A percentile compares a stretch with the other conserved stretches of the same genome.
Conservation (phyloP, 352 stramenopile species). For the Globisporangium alternatum region DNA sequence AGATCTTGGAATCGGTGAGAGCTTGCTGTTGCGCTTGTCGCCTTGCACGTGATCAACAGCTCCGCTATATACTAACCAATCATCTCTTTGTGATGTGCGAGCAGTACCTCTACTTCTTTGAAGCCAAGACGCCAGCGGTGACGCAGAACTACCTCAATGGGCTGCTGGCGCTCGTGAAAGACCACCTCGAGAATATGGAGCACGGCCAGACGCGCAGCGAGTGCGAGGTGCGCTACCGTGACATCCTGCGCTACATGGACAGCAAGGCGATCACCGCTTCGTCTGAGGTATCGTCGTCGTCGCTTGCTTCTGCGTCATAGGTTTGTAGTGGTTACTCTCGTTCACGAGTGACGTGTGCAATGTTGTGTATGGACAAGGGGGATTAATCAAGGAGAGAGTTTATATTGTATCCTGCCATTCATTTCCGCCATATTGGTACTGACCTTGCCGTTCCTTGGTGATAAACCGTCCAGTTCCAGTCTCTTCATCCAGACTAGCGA, state of each 20-base stretch:
- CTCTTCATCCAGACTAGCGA: not conserved
- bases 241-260: slow-evolving; percentile 82
- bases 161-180: slow-evolving; percentile 88
- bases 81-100: slow-evolving; percentile 4
- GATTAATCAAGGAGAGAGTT: not conserved
- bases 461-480: not conserved
- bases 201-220: slow-evolving; percentile 56
- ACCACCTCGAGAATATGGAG: slow-evolving; percentile 92
- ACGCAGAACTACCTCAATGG: slow-evolving; percentile 69
- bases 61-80: not conserved
- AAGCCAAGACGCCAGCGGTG: slow-evolving; percentile 70
- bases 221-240: slow-evolving; percentile 81
- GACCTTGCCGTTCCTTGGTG: not conserved
- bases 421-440: not conserved
- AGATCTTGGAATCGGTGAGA: slow-evolving; percentile 91
- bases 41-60: not conserved
- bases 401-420: not conserved
- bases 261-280: slow-evolving; percentile 30
- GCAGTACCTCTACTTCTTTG: slow-evolving; percentile 94
- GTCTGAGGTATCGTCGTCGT: slow-evolving; percentile 28
- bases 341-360: not conserved
- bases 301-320: slow-evolving; percentile 3
- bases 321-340: not conserved
- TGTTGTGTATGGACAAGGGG: not conserved
- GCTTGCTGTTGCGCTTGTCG: not conserved